Conservation (phyloP, 352 stramenopile genomes). For the Pythium pyrilobum region DNA sequence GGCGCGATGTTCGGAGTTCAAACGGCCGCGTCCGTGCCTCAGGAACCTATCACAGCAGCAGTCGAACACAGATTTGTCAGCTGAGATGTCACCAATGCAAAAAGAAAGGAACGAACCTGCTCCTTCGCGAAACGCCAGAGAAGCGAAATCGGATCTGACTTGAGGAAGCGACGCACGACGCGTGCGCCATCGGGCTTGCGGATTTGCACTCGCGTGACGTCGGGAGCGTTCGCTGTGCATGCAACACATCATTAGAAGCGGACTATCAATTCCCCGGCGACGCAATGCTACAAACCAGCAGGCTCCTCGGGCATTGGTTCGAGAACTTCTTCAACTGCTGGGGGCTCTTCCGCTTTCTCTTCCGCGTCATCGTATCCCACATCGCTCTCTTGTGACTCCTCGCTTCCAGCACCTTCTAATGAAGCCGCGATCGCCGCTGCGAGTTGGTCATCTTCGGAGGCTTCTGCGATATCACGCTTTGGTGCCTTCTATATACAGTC, state of each 20-base stretch:
- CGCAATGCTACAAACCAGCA: constrained; percentile 27
- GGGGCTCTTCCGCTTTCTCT: constrained; percentile 30
- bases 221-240: constrained; percentile 35
- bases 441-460: constrained; percentile 72
- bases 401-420: constrained; percentile 42
- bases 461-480: constrained; percentile 37
- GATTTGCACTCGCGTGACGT: constrained; percentile 67
- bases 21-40: constrained; percentile 64
- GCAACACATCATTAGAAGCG: not conserved
- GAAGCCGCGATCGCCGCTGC: constrained; percentile 77
- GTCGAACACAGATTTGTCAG: not conserved
- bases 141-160: constrained; percentile 55
- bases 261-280: not conserved
- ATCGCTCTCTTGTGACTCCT: constrained; percentile 25
- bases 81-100: not conserved
- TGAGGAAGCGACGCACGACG: constrained; percentile 68
- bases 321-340: constrained; percentile 18
- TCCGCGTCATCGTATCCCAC: constrained; percentile 36
- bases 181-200: constrained; percentile 56
- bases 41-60: constrained; percentile 28
- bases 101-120: constrained; percentile 28
- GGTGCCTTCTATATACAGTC: not conserved
- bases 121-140: constrained; percentile 71
- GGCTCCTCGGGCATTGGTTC: constrained; percentile 48
- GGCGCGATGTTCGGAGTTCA: constrained; percentile 68